Evolutionary conservation across 2,329 filamentous ascomycete species (phyloP).

Genomic region (Cytospora schulzeri): DNA sequence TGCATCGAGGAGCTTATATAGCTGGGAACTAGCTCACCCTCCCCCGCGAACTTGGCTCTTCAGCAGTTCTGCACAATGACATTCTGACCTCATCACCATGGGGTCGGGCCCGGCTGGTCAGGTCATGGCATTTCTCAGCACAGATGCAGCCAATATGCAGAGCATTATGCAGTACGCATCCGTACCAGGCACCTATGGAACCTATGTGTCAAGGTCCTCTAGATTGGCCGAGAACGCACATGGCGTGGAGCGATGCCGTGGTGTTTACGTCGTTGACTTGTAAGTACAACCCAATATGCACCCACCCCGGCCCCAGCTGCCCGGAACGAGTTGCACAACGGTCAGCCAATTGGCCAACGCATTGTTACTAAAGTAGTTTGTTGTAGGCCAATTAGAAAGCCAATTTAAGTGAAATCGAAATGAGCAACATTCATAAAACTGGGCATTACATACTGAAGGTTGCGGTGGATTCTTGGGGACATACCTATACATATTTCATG

Average conservation of each 20-base stretch:
- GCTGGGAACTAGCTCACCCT: neutral
- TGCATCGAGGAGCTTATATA: constrained; percentile 2
- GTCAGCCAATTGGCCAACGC: neutral
- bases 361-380: too few relatives aligned
- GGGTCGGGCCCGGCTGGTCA: too few relatives aligned
- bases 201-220: neutral
- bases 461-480: too few relatives aligned
- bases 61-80: neutral
- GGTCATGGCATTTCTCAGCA: neutral
- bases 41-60: constrained; percentile 1
- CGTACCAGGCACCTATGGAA: neutral
- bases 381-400: neutral
- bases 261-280: neutral
- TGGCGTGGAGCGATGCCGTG: neutral
- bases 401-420: neutral
- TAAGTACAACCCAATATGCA: neutral
- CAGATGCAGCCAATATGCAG: neutral
- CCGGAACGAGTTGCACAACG: too few relatives aligned
- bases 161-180: neutral
- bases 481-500: too few relatives aligned
- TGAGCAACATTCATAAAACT: too few relatives aligned
- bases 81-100: constrained; percentile 14
- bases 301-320: too few relatives aligned
- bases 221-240: neutral
- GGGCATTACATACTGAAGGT: too few relatives aligned